Conservation (phyloP, 2,329 filamentous ascomycete species). For the Penicillium sp. region DNA sequence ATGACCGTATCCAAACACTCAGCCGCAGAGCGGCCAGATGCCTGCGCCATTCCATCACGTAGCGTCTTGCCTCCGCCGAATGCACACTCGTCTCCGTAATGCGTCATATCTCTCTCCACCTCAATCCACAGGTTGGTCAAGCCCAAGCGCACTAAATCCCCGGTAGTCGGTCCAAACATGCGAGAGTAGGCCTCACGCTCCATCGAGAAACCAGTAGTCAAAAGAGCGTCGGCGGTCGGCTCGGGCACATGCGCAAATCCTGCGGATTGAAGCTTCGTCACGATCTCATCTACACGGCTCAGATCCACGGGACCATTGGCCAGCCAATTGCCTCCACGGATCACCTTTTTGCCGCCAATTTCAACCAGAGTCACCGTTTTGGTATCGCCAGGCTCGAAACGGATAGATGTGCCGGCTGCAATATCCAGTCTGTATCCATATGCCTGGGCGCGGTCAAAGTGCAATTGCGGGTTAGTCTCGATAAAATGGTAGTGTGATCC, state of each 20-base stretch:
- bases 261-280: conserved; percentile 64
- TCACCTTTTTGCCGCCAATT: conserved; percentile 76
- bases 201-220: conserved; percentile 66
- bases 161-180: conserved; percentile 92
- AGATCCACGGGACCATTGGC: conserved; percentile 71
- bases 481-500: conserved; percentile 96
- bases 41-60: conserved; percentile 93
- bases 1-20: conserved; percentile 81
- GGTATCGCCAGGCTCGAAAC: conserved; percentile 90
- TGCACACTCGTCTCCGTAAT: conserved; percentile 89
- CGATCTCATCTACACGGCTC: conserved; percentile 62
- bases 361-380: conserved; percentile 89
- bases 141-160: conserved; percentile 78
- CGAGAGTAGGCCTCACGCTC: conserved; percentile 73
- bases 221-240: conserved; percentile 55
- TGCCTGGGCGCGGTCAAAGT: conserved; percentile 78
- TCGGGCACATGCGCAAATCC: conserved; percentile 78
- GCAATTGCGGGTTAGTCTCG: conserved; percentile 85
- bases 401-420: conserved; percentile 82
- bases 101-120: conserved; percentile 81
- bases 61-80: conserved; percentile 95
- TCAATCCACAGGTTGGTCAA: conserved; percentile 85
- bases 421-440: conserved; percentile 90
- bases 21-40: conserved; percentile 68
- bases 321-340: conserved; percentile 79